Evolutionary conservation across 768 basidiomycete genomes (phyloP).

Genomic region (Pleurotus pulmonarius): DNA sequence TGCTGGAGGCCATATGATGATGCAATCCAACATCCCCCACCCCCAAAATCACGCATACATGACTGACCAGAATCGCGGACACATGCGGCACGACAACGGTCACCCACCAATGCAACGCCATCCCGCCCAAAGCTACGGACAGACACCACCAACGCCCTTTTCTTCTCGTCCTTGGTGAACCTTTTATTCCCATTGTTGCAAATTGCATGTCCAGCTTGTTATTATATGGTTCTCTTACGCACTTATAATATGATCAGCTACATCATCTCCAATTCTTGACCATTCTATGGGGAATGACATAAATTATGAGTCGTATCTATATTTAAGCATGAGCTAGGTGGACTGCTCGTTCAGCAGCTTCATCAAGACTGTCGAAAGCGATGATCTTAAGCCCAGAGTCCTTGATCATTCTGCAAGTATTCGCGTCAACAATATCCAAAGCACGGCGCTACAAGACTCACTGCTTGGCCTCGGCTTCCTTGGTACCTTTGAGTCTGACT

Average conservation of each 20-base stretch:
- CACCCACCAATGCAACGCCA: constrained; percentile 38
- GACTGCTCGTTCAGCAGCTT: constrained; percentile 82
- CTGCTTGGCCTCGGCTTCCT: constrained; percentile 94
- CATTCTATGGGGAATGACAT: constrained; percentile 10
- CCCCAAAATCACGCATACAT: constrained; percentile 44
- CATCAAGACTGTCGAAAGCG: constrained; percentile 90
- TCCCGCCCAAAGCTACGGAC: constrained; percentile 30
- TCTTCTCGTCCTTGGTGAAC: constrained; percentile 47
- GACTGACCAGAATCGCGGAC: constrained; percentile 45
- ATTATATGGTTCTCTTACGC: constrained; percentile 17
- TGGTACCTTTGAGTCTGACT: constrained; percentile 95
- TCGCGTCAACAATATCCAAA: constrained; percentile 9
- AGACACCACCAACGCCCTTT: constrained; percentile 37
- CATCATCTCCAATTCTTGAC: constrained; percentile 7
- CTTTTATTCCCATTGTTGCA: constrained; percentile 13
- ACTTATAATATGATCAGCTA: constrained; percentile 35
- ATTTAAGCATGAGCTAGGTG: constrained; percentile 52
- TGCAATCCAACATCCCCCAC: constrained; percentile 49
- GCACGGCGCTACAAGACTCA: constrained; percentile 35
- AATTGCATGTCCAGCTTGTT: constrained; percentile 22
- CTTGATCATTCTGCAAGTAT: constrained; percentile 74
- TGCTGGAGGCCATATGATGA: constrained; percentile 44
- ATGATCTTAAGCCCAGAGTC: constrained; percentile 91
- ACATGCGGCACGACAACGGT: constrained; percentile 44
- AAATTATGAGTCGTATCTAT: constrained; percentile 12